phyloP scores from a whole-genome alignment of 1,284 basidiomycete genomes.

The Violaceomyces palustris region DNA sequence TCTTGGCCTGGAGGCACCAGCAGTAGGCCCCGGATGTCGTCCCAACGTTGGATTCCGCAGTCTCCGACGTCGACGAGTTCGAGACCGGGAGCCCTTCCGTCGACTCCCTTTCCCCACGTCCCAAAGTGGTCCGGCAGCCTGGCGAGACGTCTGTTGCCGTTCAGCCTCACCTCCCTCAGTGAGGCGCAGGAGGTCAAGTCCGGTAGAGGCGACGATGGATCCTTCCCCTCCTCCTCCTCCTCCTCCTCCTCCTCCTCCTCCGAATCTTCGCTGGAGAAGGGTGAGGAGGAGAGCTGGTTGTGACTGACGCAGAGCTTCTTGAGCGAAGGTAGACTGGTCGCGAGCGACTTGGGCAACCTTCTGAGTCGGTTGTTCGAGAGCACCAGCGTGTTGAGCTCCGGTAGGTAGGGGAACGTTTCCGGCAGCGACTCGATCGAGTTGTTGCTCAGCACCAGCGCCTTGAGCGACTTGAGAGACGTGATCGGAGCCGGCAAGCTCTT shows the following conservation, averaged over 20 bases:
- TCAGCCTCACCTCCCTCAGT: conserved; percentile 44
- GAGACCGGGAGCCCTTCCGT: conserved; percentile 36
- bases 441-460: conserved; percentile 44
- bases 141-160: conserved; percentile 25
- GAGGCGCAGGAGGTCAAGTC: conserved; percentile 40
- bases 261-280: not conserved
- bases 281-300: conserved; percentile 35
- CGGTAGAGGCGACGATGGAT: conserved; percentile 27
- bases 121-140: conserved; percentile 28
- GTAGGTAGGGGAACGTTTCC: conserved; percentile 32
- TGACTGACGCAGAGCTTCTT: conserved; percentile 45
- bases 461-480: conserved; percentile 21
- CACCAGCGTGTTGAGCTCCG: conserved; percentile 50
- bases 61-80: conserved; percentile 41
- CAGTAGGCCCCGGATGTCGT: conserved; percentile 20
- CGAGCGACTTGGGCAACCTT: conserved; percentile 32
- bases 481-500: conserved; percentile 18
- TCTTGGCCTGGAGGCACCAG: conserved; percentile 3
- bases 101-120: conserved; percentile 43
- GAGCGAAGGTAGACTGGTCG: conserved; percentile 34
- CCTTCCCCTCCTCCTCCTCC: no score
- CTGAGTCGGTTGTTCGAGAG: conserved; percentile 43
- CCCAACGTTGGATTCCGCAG: conserved; percentile 38
- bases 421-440: conserved; percentile 27
- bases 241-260: not conserved